Percentiles rank a stretch among this genome's conserved stretches.
Conservation (phyloP, 106 monocot genomes). For the Apostasia ramifera region DNA sequence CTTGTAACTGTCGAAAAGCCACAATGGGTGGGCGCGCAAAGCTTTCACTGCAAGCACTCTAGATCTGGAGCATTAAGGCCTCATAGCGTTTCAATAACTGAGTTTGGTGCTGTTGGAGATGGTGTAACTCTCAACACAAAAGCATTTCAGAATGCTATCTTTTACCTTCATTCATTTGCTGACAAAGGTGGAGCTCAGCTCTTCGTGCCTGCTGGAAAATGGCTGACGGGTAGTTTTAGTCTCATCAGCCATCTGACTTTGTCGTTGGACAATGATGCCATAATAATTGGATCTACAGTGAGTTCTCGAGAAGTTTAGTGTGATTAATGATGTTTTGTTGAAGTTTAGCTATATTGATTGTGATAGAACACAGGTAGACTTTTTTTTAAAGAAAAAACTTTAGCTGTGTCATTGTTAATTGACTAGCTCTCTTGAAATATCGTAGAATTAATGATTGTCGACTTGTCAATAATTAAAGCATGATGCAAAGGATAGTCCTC, state of each 20-base stretch:
- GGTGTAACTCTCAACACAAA: conserved; percentile 64
- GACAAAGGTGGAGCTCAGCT: conserved; percentile 73
- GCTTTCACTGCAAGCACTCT: conserved; percentile 15
- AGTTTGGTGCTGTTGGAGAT: conserved; percentile 70
- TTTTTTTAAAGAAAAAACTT: no score
- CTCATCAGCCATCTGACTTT: conserved; percentile 66
- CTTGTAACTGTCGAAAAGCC: conserved; percentile 7
- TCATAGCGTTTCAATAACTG: conserved; percentile 54
- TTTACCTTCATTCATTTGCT: conserved; percentile 52
- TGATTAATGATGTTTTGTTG: neutral
- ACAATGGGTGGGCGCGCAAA: conserved; percentile 9
- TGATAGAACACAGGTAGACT: neutral
- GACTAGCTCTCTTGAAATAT: no score
- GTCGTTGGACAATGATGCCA: conserved; percentile 52
- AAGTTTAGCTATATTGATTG: neutral
- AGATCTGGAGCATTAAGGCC: conserved; percentile 21
- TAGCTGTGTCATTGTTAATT: neutral
- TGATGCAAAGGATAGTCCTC: neutral
- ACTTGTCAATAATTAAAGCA: neutral
- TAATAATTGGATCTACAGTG: conserved; percentile 63
- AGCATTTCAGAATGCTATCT: conserved; percentile 70
- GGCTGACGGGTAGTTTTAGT: conserved; percentile 62
- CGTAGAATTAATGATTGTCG: no score
- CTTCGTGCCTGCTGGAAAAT: conserved; percentile 57
- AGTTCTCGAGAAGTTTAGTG: neutral